phyloP scores from a whole-genome alignment of 208 protist genomes.

The Crithidia mellificae region DNA sequence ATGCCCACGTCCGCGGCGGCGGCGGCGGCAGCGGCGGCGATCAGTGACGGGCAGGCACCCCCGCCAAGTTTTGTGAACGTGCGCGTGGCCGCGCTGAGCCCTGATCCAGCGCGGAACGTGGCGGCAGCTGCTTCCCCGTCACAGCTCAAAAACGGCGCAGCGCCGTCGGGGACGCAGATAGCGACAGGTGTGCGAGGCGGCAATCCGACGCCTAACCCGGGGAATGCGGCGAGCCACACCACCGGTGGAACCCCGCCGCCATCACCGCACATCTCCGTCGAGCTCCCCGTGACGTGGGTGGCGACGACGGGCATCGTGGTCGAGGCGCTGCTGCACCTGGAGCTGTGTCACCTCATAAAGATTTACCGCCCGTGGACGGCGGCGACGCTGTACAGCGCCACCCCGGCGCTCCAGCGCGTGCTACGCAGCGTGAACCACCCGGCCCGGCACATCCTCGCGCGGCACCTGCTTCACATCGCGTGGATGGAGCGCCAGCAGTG shows the following conservation, averaged over 20 bases:
- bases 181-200: too few species aligned
- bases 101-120: neutral
- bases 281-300: conserved; percentile 38
- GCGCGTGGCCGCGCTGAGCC: neutral
- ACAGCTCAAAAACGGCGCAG: too few species aligned
- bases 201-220: too few species aligned
- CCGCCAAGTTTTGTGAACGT: conserved; percentile 27
- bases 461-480: conserved; percentile 28
- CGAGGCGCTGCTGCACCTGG: conserved; percentile 73
- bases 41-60: conserved; percentile 23
- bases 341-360: conserved; percentile 52
- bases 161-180: too few species aligned
- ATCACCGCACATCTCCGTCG: conserved; percentile 24
- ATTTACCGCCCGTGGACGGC: conserved; percentile 49
- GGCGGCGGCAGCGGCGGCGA: conserved; percentile 18
- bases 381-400: conserved; percentile 50
- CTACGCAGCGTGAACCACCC: conserved; percentile 45
- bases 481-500: conserved; percentile 35
- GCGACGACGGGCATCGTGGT: conserved; percentile 44
- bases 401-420: conserved; percentile 36
- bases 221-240: too few species aligned
- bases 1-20: conserved; percentile 25
- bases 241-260: neutral
- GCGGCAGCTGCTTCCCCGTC: too few species aligned
- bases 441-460: conserved; percentile 33